Conservation (phyloP, 257 asterid species). For the Cinchona pubescens region DNA sequence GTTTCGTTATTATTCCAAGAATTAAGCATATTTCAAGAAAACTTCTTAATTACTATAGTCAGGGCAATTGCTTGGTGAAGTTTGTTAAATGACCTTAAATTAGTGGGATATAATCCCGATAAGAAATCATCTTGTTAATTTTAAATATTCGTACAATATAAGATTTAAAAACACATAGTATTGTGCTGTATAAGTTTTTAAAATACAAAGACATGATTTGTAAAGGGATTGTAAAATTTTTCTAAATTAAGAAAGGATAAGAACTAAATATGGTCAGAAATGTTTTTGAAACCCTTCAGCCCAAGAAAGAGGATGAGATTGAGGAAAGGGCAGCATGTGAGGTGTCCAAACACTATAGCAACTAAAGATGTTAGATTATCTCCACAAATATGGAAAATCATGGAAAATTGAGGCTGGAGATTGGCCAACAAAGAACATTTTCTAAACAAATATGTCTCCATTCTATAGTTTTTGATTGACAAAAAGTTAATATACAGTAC, state of each 20-base stretch:
- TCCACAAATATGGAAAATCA: not conserved
- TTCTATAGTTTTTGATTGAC: not conserved
- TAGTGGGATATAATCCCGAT: too few species aligned
- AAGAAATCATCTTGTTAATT: too few species aligned
- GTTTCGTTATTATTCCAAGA: constrained; percentile 3
- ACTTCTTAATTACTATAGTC: not conserved
- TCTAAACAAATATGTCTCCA: not conserved
- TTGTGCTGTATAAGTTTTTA: too few species aligned
- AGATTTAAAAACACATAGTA: too few species aligned
- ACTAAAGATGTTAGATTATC: not conserved
- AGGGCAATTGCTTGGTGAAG: not conserved
- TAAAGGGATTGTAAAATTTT: too few species aligned
- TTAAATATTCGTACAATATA: too few species aligned
- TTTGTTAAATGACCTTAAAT: not conserved
- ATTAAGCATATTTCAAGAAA: not conserved
- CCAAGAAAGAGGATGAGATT: not conserved
- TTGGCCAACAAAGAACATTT: not conserved
- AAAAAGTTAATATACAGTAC: not conserved
- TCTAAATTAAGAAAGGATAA: too few species aligned
- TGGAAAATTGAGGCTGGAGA: not conserved
- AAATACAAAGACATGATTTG: too few species aligned
- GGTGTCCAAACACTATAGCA: not conserved
- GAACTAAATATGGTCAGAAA: not conserved
- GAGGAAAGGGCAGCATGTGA: not conserved
- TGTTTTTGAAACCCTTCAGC: too few species aligned